phyloP scores from a whole-genome alignment of 495 filamentous ascomycete species.

The Endocarpon pusillum region DNA sequence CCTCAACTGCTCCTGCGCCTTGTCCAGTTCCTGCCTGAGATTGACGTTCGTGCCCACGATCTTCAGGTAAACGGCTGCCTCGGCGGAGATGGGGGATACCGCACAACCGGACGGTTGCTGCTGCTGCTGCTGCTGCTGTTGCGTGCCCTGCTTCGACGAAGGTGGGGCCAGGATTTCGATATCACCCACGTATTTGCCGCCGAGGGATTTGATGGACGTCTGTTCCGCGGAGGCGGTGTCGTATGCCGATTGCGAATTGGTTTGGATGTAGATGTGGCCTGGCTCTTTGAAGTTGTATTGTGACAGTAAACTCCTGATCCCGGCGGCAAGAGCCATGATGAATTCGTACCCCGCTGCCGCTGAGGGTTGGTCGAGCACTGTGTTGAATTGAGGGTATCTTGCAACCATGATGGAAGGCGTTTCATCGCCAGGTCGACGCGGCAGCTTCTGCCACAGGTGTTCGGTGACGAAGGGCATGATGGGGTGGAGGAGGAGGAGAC shows the following conservation, averaged over 20 bases:
- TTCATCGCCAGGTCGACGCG: slow-evolving; percentile 40
- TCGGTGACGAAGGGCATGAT: slow-evolving; percentile 72
- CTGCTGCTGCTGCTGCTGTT: too few species aligned
- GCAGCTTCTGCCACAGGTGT: slow-evolving; percentile 65
- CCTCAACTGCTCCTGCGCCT: slow-evolving; percentile 38
- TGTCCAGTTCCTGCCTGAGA: slow-evolving; percentile 43
- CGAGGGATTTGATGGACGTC: slow-evolving; percentile 44
- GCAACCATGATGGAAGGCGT: slow-evolving; percentile 53
- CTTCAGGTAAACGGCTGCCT: slow-evolving; percentile 51
- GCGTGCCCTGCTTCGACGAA: too few species aligned
- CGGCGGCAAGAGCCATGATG: slow-evolving; percentile 35
- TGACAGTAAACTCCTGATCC: slow-evolving; percentile 36
- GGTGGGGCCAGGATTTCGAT: slow-evolving; percentile 30
- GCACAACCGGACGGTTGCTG: slow-evolving; percentile 50
- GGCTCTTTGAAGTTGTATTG: slow-evolving; percentile 41
- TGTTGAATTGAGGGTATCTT: slow-evolving; percentile 38
- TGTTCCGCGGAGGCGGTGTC: slow-evolving; percentile 40
- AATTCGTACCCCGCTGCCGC: slow-evolving; percentile 50
- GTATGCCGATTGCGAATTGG: slow-evolving; percentile 35
- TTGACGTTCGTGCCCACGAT: slow-evolving; percentile 51
- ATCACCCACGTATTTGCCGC: slow-evolving; percentile 40
- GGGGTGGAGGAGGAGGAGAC: slow-evolving; percentile 50
- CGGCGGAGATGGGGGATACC: slow-evolving; percentile 46
- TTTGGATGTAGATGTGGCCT: slow-evolving; percentile 39
- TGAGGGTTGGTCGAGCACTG: slow-evolving; percentile 36